phyloP scores from a whole-genome alignment of 179 eudicot species.

The Spergularia azorica region DNA sequence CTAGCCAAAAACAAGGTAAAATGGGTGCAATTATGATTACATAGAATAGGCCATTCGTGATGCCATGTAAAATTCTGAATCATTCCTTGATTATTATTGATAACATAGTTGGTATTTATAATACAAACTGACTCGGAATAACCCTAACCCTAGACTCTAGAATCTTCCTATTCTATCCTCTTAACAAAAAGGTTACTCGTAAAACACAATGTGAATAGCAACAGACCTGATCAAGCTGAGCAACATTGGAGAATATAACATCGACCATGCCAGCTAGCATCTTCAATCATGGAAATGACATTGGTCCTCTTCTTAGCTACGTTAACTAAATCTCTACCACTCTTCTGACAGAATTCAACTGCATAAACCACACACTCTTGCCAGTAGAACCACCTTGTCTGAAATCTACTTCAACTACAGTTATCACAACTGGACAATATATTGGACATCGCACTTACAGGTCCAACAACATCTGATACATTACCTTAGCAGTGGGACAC shows the following conservation, averaged over 20 bases:
- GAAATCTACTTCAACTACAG: not conserved
- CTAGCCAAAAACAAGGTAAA: too few relatives aligned
- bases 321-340: conserved; percentile 95
- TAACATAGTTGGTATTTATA: too few relatives aligned
- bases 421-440: not conserved
- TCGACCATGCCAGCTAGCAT: conserved; percentile 99
- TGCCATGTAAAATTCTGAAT: too few relatives aligned
- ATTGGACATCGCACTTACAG: conserved; percentile 45
- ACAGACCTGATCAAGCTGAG: conserved; percentile 96
- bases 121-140: too few relatives aligned
- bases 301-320: conserved; percentile 95
- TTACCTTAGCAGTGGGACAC: conserved; percentile 51
- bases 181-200: too few relatives aligned
- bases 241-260: conserved; percentile 95
- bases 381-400: not conserved
- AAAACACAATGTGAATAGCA: not conserved
- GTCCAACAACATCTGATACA: conserved; percentile 94
- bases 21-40: too few relatives aligned
- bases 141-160: too few relatives aligned
- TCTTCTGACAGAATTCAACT: conserved; percentile 89
- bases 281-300: conserved; percentile 92
- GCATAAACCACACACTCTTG: conserved; percentile 88
- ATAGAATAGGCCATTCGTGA: too few relatives aligned
- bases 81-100: too few relatives aligned
- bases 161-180: too few relatives aligned